phyloP scores from a whole-genome alignment of 2,329 filamentous ascomycete genomes.

The Xylariaceae sp. region DNA sequence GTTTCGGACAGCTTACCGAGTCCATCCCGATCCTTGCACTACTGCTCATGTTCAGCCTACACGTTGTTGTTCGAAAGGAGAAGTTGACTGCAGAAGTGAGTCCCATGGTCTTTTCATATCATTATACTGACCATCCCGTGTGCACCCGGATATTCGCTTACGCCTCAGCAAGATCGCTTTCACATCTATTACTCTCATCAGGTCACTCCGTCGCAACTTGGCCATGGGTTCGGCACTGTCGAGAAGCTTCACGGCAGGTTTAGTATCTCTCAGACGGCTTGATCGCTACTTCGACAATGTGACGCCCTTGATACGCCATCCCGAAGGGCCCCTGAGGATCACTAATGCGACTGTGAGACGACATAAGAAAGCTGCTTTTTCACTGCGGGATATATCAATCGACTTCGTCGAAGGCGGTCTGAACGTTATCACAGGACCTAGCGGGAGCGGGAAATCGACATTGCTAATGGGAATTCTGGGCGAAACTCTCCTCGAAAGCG shows the following conservation, averaged over 20 bases:
- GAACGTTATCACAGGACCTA: slow-evolving; percentile 49
- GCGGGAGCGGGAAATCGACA: slow-evolving; percentile 54
- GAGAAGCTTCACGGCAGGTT: slow-evolving; percentile 36
- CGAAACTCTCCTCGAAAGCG: slow-evolving; percentile 46
- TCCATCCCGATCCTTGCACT: slow-evolving; percentile 47
- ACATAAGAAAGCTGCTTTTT: slow-evolving; percentile 45
- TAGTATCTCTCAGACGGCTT: slow-evolving; percentile 45
- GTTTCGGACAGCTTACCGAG: slow-evolving; percentile 44
- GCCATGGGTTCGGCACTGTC: slow-evolving; percentile 44
- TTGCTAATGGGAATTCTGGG: slow-evolving; percentile 49
- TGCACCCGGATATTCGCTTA: not conserved
- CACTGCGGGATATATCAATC: slow-evolving; percentile 42
- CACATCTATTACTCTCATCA: slow-evolving; percentile 49
- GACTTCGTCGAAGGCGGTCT: slow-evolving; percentile 49
- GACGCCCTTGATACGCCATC: slow-evolving; percentile 42
- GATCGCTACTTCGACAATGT: slow-evolving; percentile 51
- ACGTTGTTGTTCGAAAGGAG: slow-evolving; percentile 43
- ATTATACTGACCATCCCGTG: not conserved
- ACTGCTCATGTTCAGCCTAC: slow-evolving; percentile 48
- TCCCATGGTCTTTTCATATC: not conserved
- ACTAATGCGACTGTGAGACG: slow-evolving; percentile 43
- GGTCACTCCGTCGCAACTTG: slow-evolving; percentile 48
- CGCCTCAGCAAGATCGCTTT: slow-evolving; percentile 41
- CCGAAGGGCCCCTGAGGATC: slow-evolving; percentile 44
- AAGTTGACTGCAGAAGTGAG: slow-evolving; percentile 43